Evolutionary conservation across 106 monocot genomes (phyloP).

Genomic region (Acanthochlamys bracteata): DNA sequence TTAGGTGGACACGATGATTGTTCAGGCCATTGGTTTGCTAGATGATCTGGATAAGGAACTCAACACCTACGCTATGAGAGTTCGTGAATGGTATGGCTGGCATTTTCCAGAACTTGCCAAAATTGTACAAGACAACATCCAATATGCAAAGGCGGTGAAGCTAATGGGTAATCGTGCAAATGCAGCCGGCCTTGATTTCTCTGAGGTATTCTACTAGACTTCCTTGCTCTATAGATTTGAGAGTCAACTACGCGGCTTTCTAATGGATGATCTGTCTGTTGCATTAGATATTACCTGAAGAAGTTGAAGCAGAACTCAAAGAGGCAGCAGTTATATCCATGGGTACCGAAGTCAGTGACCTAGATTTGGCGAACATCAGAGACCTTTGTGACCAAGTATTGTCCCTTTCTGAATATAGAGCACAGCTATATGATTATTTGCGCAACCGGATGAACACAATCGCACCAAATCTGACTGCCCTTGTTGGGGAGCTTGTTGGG

Average conservation of each 20-base stretch:
- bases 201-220: constrained; percentile 40
- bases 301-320: constrained; percentile 69
- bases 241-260: background rate
- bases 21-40: constrained; percentile 90
- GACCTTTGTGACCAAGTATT: constrained; percentile 87
- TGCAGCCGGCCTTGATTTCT: constrained; percentile 83
- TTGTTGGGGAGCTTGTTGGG: constrained; percentile 97
- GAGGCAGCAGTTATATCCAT: constrained; percentile 82
- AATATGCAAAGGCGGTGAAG: constrained; percentile 80
- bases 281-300: constrained; percentile 58
- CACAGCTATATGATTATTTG: constrained; percentile 74
- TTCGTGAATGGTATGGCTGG: constrained; percentile 99
- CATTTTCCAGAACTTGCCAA: constrained; percentile 96
- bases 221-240: background rate
- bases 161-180: constrained; percentile 81
- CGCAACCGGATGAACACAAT: constrained; percentile 90
- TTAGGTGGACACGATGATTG: constrained; percentile 93
- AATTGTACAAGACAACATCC: constrained; percentile 83
- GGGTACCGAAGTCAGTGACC: constrained; percentile 90
- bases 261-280: background rate
- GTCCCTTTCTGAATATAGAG: constrained; percentile 83
- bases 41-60: constrained; percentile 96
- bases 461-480: constrained; percentile 88
- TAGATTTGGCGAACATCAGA: constrained; percentile 69
- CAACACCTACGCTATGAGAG: constrained; percentile 97